Conservation (phyloP, 495 filamentous ascomycete genomes). For the Podospora pseudocomata region DNA sequence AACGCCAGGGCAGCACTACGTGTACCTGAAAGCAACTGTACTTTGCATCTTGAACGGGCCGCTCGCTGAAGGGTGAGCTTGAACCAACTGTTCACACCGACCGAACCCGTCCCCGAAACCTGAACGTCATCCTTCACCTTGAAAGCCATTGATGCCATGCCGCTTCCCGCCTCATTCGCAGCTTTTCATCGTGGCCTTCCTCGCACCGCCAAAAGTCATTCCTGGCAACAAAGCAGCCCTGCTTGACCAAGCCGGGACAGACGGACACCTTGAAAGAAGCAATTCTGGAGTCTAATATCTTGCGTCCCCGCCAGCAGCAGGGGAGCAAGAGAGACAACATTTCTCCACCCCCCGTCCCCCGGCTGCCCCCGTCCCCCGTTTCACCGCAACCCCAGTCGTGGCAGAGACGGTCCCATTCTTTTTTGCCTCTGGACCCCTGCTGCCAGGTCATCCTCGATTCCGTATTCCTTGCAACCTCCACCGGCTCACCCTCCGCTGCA, state of each 20-base stretch:
- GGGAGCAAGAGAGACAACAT: not conserved
- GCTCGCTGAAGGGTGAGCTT: not conserved
- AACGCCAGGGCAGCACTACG: constrained; percentile 13
- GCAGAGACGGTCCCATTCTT: constrained; percentile 13
- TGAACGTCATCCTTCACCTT: not conserved
- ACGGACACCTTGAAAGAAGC: not conserved
- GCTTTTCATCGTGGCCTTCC: not conserved
- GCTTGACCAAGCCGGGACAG: not conserved
- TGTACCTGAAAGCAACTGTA: constrained; percentile 2
- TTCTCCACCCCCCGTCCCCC: constrained; percentile 8
- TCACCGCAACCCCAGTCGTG: constrained; percentile 7
- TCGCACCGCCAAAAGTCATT: not conserved
- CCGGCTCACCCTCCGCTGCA: constrained; percentile 9
- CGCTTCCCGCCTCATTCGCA: not conserved
- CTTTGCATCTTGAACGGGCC: not conserved
- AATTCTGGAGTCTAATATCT: constrained; percentile 7
- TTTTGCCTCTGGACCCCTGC: constrained; percentile 13
- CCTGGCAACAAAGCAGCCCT: not conserved
- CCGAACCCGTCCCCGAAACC: not conserved
- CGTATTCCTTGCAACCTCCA: constrained; percentile 9
- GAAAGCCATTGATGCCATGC: not conserved
- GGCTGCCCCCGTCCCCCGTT: not conserved
- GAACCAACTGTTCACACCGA: not conserved
- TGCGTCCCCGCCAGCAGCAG: not conserved
- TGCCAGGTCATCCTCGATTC: constrained; percentile 14